A percentile compares a stretch with the other conserved stretches of the same genome.
These are phyloP conservation scores for Pseudopithomyces chartarum DNA, from an alignment of 2,329 filamentous ascomycete genomes.

Conservation along the genomic window DNA sequence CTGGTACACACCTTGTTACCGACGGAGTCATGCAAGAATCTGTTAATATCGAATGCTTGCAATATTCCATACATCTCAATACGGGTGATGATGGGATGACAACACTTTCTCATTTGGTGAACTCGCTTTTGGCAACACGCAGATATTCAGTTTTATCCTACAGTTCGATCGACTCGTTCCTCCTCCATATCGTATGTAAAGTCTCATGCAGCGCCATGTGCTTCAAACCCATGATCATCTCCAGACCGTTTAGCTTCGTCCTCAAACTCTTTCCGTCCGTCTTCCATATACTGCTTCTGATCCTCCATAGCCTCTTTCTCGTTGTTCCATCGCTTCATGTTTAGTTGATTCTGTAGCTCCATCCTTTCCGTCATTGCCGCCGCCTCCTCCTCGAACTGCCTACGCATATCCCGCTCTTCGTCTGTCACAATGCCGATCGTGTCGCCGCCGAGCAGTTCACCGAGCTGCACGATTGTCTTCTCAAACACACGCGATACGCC, in stretches of 20 bases:
- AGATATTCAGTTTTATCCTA: not conserved
- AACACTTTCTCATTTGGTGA: too few relatives aligned
- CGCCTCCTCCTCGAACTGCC: not conserved
- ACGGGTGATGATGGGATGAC: too few relatives aligned
- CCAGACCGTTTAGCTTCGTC: not conserved
- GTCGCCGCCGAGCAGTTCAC: conserved; percentile 64
- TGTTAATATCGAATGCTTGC: too few relatives aligned
- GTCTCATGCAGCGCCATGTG: not conserved
- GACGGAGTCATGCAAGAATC: too few relatives aligned
- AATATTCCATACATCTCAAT: too few relatives aligned
- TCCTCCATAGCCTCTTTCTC: not conserved
- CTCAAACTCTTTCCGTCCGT: conserved; percentile 1
- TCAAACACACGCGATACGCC: conserved; percentile 76
- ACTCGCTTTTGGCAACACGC: too few relatives aligned
- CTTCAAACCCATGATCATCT: not conserved
- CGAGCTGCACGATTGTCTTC: conserved; percentile 75
- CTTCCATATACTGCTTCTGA: not conserved
- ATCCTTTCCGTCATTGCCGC: not conserved
- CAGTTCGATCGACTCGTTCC: too few relatives aligned
- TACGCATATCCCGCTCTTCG: conserved; percentile 23
- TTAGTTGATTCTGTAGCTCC: not conserved
- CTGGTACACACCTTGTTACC: too few relatives aligned
- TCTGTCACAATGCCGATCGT: conserved; percentile 56
- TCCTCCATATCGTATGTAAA: too few relatives aligned
- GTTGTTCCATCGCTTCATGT: not conserved